Percentiles rank a stretch among this genome's conserved stretches.
Evolutionary conservation across 2,329 filamentous ascomycete genomes (phyloP).

Genomic region (Neoascochyta sp.): DNA sequence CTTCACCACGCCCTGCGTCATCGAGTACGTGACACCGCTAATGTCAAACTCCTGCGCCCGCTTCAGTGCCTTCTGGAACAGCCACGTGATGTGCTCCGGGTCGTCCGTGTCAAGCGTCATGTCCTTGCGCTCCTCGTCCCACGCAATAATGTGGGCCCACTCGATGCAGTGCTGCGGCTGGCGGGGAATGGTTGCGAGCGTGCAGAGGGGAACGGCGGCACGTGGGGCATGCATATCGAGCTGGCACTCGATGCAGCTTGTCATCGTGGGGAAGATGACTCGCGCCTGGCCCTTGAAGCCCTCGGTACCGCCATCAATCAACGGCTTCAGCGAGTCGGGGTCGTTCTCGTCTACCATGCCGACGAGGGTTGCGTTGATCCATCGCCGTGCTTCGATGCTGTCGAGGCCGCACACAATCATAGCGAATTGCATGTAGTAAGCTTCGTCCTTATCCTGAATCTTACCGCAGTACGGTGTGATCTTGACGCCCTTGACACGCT

Average conservation of each 20-base stretch:
- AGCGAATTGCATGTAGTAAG: conserved; percentile 96
- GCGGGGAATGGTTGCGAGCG: conserved; percentile 89
- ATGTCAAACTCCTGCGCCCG: conserved; percentile 89
- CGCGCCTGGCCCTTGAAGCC: conserved; percentile 96
- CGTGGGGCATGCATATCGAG: conserved; percentile 98
- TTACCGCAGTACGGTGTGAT: conserved; percentile 93
- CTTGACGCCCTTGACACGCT: conserved; percentile 79
- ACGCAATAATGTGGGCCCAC: conserved; percentile 98
- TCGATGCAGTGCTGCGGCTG: conserved; percentile 98
- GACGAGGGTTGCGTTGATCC: conserved; percentile 95
- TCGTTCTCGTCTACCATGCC: conserved; percentile 83
- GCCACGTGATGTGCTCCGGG: conserved; percentile 94
- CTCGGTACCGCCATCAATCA: conserved; percentile 96
- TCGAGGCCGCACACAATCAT: conserved; percentile 91
- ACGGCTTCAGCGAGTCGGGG: conserved; percentile 81
- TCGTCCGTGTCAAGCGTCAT: conserved; percentile 90
- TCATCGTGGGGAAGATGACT: conserved; percentile 87
- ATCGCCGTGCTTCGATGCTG: conserved; percentile 94
- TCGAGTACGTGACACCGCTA: conserved; percentile 84
- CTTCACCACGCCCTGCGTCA: conserved; percentile 97
- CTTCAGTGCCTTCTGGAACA: conserved; percentile 77
- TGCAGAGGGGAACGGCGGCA: conserved; percentile 93
- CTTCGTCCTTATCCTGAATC: conserved; percentile 95
- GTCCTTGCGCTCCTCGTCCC: conserved; percentile 70
- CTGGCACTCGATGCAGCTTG: conserved; percentile 96